phyloP scores from a whole-genome alignment of 192 early-diverging fungal species.

The Entophlyctis helioformis region DNA sequence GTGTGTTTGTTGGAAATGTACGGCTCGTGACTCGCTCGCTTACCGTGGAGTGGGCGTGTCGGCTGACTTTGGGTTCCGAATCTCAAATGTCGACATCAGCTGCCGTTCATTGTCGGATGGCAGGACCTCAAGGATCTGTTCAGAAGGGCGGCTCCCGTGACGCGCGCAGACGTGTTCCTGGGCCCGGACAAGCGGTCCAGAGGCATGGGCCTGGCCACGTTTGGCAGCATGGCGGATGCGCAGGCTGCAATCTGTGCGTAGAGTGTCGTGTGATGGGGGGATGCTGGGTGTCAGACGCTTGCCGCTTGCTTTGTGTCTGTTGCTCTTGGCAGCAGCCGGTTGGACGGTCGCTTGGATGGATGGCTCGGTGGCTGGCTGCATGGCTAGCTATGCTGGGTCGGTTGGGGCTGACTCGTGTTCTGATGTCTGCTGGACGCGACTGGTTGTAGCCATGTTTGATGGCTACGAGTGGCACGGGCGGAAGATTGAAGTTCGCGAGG shows the following conservation, averaged over 20 bases:
- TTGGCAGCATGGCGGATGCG: slow-evolving; percentile 53
- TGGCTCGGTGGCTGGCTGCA: background rate
- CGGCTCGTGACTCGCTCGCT: slow-evolving; percentile 1
- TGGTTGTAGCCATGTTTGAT: slow-evolving; percentile 60
- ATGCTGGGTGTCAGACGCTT: background rate
- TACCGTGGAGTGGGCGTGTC: background rate
- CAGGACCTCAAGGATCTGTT: slow-evolving; percentile 83
- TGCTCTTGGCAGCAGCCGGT: slow-evolving; percentile 6
- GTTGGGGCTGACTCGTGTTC: background rate
- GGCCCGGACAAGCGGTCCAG: slow-evolving; percentile 52
- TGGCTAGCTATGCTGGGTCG: background rate
- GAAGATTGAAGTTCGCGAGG: slow-evolving; percentile 73
- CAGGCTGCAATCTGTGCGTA: slow-evolving; percentile 62
- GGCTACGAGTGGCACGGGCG: slow-evolving; percentile 66
- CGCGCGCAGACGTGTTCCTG: slow-evolving; percentile 56
- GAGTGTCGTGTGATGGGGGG: background rate
- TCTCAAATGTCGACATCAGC: too few species aligned
- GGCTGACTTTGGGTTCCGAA: too few species aligned
- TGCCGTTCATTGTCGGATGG: slow-evolving; percentile 69
- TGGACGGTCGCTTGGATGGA: slow-evolving; percentile 2
- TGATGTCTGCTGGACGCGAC: slow-evolving; percentile 1
- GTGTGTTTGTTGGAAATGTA: slow-evolving; percentile 56
- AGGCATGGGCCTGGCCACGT: slow-evolving; percentile 63
- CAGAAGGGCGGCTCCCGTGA: slow-evolving; percentile 55
- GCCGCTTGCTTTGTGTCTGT: background rate